Percentiles rank a stretch among this genome's conserved stretches.
These are phyloP conservation scores for Imleria badia DNA, from an alignment of 768 basidiomycete species.

Conservation along the genomic window DNA sequence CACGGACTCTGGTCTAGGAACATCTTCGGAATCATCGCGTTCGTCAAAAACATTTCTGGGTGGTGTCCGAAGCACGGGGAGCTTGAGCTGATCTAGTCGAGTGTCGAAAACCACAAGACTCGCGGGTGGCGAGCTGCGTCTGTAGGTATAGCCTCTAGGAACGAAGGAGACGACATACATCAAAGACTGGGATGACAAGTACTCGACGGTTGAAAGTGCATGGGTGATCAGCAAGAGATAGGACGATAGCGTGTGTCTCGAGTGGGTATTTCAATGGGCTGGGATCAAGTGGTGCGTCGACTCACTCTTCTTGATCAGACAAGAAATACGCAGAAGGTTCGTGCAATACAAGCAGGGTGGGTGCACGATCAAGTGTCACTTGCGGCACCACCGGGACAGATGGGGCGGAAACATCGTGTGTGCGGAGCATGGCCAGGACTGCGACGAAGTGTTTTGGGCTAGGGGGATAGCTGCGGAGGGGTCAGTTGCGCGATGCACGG, in stretches of 20 bases:
- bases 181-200: slow-evolving; percentile 30
- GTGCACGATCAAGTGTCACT: slow-evolving; percentile 38
- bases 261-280: slow-evolving; percentile 1
- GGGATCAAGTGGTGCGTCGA: not conserved
- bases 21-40: slow-evolving; percentile 18
- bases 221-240: slow-evolving; percentile 52
- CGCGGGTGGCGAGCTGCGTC: slow-evolving; percentile 20
- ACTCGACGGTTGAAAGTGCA: slow-evolving; percentile 42
- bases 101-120: slow-evolving; percentile 62
- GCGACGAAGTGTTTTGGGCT: slow-evolving; percentile 55
- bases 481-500: slow-evolving; percentile 7
- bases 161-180: slow-evolving; percentile 18
- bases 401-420: slow-evolving; percentile 21
- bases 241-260: slow-evolving; percentile 43
- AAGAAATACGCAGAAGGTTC: slow-evolving; percentile 60
- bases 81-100: slow-evolving; percentile 45
- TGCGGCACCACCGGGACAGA: slow-evolving; percentile 27
- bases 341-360: slow-evolving; percentile 56
- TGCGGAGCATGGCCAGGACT: slow-evolving; percentile 50
- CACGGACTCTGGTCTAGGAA: slow-evolving; percentile 35
- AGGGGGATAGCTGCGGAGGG: slow-evolving; percentile 56
- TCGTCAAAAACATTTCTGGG: slow-evolving; percentile 11
- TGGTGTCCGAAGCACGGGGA: slow-evolving; percentile 45
- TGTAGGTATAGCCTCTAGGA: not conserved
- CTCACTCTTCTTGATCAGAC: slow-evolving; percentile 25